Evolutionary conservation across 176 grass and related monocot species (phyloP), one percentile per base, ranked within the genome.

Genomic region (Elymus sibiricus): DNA sequence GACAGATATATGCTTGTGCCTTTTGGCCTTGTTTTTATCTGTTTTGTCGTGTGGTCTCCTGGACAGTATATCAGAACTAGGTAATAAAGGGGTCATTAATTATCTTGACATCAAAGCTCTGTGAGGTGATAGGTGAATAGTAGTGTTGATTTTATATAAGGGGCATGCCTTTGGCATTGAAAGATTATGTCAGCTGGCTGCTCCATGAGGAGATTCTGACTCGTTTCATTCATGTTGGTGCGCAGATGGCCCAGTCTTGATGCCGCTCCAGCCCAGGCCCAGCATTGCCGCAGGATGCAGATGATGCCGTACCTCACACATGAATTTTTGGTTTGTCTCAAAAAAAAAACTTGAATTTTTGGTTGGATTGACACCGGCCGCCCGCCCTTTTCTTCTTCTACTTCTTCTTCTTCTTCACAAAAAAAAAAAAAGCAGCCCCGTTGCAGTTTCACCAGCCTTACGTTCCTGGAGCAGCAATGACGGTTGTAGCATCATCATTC

Each of bases 171-270:
- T 60, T 11, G 7, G 19, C 55, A 58, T 9, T 22, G 55, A 58
- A 58, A 58, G 55, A 58, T 58, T 58, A 22, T 58, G 7, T 58
- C 9, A 22, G 7, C 55, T n/a, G 55, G 19, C 55, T 56, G 59
- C 24, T 62, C 59, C 69, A 60, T 76, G 44, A 76, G 35, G 44
- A 76, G 35, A 66, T 43, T 32, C 81, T 79, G 74, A 86, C 64
- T 15, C 71, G 17, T 13, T 76, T 5, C 14, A 17, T 84, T 25
- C 21, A 24, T 75, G 58, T 68, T 61, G 38, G 1, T 81, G 42
- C 10, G 69, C 81, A 84, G 85, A 49, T 87, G 68, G 67, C 44
- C 60, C 76, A 61, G 35, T 61, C 59, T 74, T 76, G 80, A 87
- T 51, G 56, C 53, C 83, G 64, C 39, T 74, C 64, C 5, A 35